A percentile compares a stretch with the other conserved stretches of the same genome.
phyloP scores from a whole-genome alignment of 2,329 filamentous ascomycete species.

The Graphilbum fragrans region DNA sequence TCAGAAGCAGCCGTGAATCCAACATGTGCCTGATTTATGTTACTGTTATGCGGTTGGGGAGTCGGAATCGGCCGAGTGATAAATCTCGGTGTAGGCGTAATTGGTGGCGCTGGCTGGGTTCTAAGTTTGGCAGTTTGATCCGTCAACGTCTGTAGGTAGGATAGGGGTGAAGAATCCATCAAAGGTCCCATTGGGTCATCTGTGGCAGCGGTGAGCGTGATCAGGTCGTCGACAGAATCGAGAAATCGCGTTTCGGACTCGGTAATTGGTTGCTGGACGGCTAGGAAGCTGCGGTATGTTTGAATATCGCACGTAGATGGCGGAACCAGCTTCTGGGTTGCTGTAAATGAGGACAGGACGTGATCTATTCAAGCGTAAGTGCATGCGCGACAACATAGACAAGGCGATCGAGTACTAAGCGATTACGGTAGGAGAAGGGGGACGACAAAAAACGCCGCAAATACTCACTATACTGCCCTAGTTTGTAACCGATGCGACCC shows the following conservation, averaged over 20 bases:
- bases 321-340: constrained; percentile 33
- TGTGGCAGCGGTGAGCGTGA: too few species aligned
- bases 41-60: too few species aligned
- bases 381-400: background rate
- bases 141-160: too few species aligned
- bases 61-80: too few species aligned
- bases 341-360: constrained; percentile 45
- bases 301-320: constrained; percentile 33
- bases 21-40: too few species aligned
- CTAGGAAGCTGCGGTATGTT: constrained; percentile 39
- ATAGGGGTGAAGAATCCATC: too few species aligned
- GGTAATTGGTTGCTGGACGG: constrained; percentile 37
- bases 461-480: constrained; percentile 53
- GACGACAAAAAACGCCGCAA: background rate
- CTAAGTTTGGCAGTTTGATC: too few species aligned
- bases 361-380: constrained; percentile 30
- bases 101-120: too few species aligned
- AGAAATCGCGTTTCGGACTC: constrained; percentile 50
- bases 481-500: constrained; percentile 51
- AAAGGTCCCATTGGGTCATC: too few species aligned
- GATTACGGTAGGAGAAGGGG: background rate
- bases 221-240: too few species aligned
- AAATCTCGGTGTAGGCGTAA: too few species aligned
- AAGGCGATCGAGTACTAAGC: background rate
- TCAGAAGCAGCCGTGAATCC: too few species aligned